Evolutionary conservation across 2,329 filamentous ascomycete genomes (phyloP), one percentile per base, ranked within the genome.

Genomic region (Helotiales sp.): DNA sequence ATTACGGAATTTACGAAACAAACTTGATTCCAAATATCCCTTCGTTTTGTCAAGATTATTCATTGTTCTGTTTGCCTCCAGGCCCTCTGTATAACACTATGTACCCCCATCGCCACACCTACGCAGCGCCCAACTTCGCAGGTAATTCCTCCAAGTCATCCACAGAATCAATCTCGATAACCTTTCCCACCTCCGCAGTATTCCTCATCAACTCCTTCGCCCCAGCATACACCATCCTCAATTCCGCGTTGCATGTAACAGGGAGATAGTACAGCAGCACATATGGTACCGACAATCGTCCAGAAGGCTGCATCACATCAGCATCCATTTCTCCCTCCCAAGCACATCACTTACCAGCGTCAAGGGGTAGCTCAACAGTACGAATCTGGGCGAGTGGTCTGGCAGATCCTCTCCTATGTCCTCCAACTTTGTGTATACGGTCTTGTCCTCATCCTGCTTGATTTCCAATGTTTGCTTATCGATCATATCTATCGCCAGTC

Each of bases 131-230:
- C 73, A 91, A 79, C 80, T 87, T 91, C 71, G 86, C 82, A 65
- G 94, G 92, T 70, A 98, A 89, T n/a, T 91, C 89, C 71, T 92
- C 89, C 73, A 98, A 77, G 63, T 97, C 95, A 63, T 97, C 93
- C 3, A 87, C 86, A 22, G 87, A 89, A 73, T 92, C 88, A 58
- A 98, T 88, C 79, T 98, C 95, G 69, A 99, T 87, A 28, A 98
- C 90, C 73, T 87, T 88, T 63, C 91, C 90, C n/a, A 93, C 94
- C 82, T 97, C 93, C 67, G 92, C 92, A 63, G 93, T 96, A 77
- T 93, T 97, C 71, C 94, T 89, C 91, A 98, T 93, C 79, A 98
- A 81, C 82, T 99, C 96, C 81, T 97, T 97, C 50, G 96, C 96
- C 45, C 94, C 92, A 32, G 96, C 96, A 79, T 98, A 99, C 77